A percentile compares a stretch with the other conserved stretches of the same genome.
Conservation (phyloP, 306 rosid genomes). For the Sicyos baderoa region DNA sequence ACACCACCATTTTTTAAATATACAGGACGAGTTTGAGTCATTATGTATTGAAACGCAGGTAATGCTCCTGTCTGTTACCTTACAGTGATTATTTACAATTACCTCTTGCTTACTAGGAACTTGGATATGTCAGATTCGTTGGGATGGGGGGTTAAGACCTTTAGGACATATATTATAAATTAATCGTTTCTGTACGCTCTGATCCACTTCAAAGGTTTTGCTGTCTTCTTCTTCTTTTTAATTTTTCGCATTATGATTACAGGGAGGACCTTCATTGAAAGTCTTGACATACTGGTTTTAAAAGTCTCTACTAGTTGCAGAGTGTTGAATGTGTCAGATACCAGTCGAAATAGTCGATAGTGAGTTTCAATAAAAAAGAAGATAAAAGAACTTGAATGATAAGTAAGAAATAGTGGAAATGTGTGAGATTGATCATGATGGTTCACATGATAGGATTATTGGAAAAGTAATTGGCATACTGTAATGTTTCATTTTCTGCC, state of each 20-base stretch:
- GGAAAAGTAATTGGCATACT: neutral
- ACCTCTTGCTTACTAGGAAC: neutral
- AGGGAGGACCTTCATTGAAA: slow-evolving; percentile 1
- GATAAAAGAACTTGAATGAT: neutral
- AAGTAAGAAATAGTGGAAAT: neutral
- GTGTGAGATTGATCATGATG: neutral
- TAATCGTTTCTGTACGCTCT: neutral
- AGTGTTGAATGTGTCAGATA: neutral
- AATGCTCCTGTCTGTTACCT: neutral
- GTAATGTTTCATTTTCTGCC: neutral
- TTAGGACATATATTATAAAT: neutral
- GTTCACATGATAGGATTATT: neutral
- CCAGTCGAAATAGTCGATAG: neutral
- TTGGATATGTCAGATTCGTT: neutral
- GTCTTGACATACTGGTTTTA: neutral
- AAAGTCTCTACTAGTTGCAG: neutral
- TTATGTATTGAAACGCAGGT: slow-evolving; percentile 56
- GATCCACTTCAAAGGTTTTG: neutral
- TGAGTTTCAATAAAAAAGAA: neutral
- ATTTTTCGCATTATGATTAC: neutral
- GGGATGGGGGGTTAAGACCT: neutral
- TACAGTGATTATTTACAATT: neutral
- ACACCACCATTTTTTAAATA: slow-evolving; percentile 20
- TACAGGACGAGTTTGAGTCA: slow-evolving; percentile 56
- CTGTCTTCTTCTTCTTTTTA: neutral